These are phyloP conservation scores for Lenzites betulinus DNA, from an alignment of 768 basidiomycete genomes.

Conservation along the genomic window DNA sequence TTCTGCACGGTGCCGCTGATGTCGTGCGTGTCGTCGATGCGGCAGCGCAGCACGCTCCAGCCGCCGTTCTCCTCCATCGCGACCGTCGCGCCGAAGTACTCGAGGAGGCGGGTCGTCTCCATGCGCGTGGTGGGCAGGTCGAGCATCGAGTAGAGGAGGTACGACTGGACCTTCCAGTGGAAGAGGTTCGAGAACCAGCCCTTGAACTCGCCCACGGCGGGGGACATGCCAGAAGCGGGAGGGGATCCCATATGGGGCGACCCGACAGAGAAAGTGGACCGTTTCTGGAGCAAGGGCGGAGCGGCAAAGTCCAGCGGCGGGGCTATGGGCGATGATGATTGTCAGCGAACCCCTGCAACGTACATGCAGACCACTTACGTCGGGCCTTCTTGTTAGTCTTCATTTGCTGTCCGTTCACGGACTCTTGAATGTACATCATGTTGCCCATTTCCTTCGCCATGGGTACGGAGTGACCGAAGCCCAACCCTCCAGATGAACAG, in stretches of 20 bases:
- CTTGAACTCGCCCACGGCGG: slow-evolving; percentile 82
- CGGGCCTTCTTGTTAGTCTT: slow-evolving; percentile 55
- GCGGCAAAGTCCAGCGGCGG: slow-evolving; percentile 57
- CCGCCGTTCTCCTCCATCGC: slow-evolving; percentile 52
- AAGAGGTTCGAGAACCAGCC: slow-evolving; percentile 97
- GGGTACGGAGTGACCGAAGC: slow-evolving; percentile 36
- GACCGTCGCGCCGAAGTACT: slow-evolving; percentile 62
- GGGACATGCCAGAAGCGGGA: slow-evolving; percentile 47
- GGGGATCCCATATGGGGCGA: slow-evolving; percentile 51
- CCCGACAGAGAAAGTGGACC: slow-evolving; percentile 45
- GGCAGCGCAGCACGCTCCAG: slow-evolving; percentile 50
- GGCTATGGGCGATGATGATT: slow-evolving; percentile 36
- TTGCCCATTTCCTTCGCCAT: slow-evolving; percentile 57
- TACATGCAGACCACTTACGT: slow-evolving; percentile 44
- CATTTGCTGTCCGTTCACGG: slow-evolving; percentile 34
- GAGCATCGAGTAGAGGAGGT: slow-evolving; percentile 56
- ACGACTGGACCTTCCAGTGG: slow-evolving; percentile 77
- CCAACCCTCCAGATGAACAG: slow-evolving; percentile 34
- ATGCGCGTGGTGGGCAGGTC: slow-evolving; percentile 61
- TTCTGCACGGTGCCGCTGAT: slow-evolving; percentile 54
- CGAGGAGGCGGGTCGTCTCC: slow-evolving; percentile 64
- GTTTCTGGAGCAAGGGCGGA: slow-evolving; percentile 41
- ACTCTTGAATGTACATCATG: slow-evolving; percentile 39
- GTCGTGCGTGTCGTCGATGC: slow-evolving; percentile 51
- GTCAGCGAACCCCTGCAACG: too few relatives aligned